phyloP scores from a whole-genome alignment of 1,139 yeast genomes.

The Debaryomycetaceae sp. region DNA sequence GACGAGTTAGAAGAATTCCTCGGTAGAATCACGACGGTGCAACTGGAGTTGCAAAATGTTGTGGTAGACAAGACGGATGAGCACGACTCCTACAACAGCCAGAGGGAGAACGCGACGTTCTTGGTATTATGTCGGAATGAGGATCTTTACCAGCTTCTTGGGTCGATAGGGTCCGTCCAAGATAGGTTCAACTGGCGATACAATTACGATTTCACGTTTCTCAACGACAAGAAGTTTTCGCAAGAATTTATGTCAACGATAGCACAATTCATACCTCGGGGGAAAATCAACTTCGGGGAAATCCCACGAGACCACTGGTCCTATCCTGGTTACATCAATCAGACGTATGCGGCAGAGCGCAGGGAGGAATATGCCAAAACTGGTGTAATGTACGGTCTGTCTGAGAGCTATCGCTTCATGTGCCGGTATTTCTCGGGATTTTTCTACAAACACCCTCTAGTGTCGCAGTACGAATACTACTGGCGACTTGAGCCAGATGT shows the following conservation, averaged over 20 bases:
- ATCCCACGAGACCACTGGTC: conserved; percentile 30
- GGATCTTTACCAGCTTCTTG: conserved; percentile 57
- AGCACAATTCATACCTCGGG: conserved; percentile 17
- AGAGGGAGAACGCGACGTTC: conserved; percentile 51
- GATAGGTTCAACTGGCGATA: conserved; percentile 64
- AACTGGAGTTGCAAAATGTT: conserved; percentile 1
- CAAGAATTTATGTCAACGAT: conserved; percentile 21
- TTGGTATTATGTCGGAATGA: conserved; percentile 70
- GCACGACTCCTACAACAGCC: neutral
- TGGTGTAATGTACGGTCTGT: conserved; percentile 24
- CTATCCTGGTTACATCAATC: conserved; percentile 28
- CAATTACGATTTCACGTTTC: conserved; percentile 34
- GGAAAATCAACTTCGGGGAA: conserved; percentile 27
- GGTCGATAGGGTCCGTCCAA: conserved; percentile 63
- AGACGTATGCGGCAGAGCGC: conserved; percentile 14
- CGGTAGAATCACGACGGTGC: neutral
- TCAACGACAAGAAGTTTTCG: conserved; percentile 31
- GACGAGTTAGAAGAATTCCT: neutral
- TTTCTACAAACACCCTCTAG: conserved; percentile 29
- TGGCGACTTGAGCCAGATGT: conserved; percentile 38
- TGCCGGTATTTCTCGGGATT: conserved; percentile 35
- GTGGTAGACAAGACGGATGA: conserved; percentile 2
- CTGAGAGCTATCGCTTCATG: conserved; percentile 36
- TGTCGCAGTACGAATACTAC: conserved; percentile 27
- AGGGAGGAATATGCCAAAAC: conserved; percentile 8